Evolutionary conservation across 2,329 filamentous ascomycete genomes (phyloP).

Genomic region (Colletotrichum siamense): DNA sequence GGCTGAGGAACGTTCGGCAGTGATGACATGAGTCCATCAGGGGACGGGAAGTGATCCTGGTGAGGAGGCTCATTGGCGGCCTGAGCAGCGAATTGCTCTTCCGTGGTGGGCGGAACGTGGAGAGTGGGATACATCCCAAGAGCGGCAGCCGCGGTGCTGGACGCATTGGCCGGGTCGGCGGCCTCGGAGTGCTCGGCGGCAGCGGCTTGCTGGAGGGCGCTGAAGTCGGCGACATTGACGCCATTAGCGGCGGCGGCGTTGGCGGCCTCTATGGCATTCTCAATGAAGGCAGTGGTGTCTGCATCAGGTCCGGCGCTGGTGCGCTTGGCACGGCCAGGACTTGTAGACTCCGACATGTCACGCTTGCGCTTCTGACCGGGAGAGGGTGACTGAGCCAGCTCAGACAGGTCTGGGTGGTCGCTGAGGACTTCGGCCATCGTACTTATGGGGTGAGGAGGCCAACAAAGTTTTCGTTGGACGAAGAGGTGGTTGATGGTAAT

Average conservation of each 20-base stretch:
- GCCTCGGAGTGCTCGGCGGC: conserved; percentile 51
- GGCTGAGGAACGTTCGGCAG: conserved; percentile 23
- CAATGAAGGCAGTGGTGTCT: conserved; percentile 58
- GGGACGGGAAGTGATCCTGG: conserved; percentile 40
- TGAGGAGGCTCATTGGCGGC: conserved; percentile 41
- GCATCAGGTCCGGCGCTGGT: conserved; percentile 49
- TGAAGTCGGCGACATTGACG: conserved; percentile 60
- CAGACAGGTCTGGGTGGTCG: conserved; percentile 54
- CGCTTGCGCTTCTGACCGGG: conserved; percentile 63
- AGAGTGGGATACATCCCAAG: conserved; percentile 65
- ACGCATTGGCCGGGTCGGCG: conserved; percentile 57
- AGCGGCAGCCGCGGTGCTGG: conserved; percentile 65
- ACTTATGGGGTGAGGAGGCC: not conserved
- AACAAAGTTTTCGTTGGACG: not conserved
- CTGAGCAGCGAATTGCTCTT: conserved; percentile 66
- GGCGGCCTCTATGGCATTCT: conserved; percentile 54
- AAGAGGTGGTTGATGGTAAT: not conserved
- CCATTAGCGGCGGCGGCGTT: conserved; percentile 42
- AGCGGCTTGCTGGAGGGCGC: conserved; percentile 60
- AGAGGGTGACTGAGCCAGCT: conserved; percentile 38
- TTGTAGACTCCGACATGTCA: conserved; percentile 47
- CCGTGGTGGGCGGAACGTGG: conserved; percentile 62
- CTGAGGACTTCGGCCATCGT: conserved; percentile 54
- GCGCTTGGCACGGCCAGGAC: conserved; percentile 58
- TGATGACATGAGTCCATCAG: conserved; percentile 28